Conservation (phyloP, 371 early-diverging fungal species). For the Mucor plumbeus region DNA sequence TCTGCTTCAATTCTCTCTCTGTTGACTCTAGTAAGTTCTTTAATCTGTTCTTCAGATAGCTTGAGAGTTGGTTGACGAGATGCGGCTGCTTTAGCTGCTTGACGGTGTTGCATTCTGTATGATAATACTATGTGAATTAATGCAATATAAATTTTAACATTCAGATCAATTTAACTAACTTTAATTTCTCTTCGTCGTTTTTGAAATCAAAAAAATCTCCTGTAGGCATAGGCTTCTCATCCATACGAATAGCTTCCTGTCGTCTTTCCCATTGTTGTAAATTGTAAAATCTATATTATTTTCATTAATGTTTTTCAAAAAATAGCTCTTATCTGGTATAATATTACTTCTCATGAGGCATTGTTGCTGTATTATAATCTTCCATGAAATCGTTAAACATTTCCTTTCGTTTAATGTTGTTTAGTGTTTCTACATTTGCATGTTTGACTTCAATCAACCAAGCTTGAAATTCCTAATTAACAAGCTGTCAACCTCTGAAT, state of each 20-base stretch:
- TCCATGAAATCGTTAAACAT: constrained; percentile 76
- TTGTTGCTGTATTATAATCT: constrained; percentile 78
- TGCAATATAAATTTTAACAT: background rate
- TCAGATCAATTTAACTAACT: constrained; percentile 20
- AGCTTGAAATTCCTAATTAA: constrained; percentile 67
- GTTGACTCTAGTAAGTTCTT: constrained; percentile 66
- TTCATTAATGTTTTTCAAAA: constrained; percentile 29
- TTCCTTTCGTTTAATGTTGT: constrained; percentile 61
- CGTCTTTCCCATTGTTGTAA: constrained; percentile 63
- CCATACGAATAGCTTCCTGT: constrained; percentile 63
- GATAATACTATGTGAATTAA: background rate
- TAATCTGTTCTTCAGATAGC: constrained; percentile 63
- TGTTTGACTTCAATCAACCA: constrained; percentile 79
- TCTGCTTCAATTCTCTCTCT: constrained; percentile 74
- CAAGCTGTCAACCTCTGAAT: background rate
- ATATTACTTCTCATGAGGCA: constrained; percentile 70
- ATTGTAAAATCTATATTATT: constrained; percentile 54
- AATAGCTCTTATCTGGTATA: constrained; percentile 18
- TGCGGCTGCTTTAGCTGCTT: constrained; percentile 27
- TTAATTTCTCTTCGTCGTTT: constrained; percentile 57
- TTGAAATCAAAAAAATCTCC: constrained; percentile 35
- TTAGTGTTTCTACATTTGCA: constrained; percentile 60
- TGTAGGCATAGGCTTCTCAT: constrained; percentile 36
- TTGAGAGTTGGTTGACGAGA: constrained; percentile 40
- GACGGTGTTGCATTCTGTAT: constrained; percentile 35